Base-by-base conservation (phyloP, 768 basidiomycete species). In the Kwoniella heveanensis region DNA sequence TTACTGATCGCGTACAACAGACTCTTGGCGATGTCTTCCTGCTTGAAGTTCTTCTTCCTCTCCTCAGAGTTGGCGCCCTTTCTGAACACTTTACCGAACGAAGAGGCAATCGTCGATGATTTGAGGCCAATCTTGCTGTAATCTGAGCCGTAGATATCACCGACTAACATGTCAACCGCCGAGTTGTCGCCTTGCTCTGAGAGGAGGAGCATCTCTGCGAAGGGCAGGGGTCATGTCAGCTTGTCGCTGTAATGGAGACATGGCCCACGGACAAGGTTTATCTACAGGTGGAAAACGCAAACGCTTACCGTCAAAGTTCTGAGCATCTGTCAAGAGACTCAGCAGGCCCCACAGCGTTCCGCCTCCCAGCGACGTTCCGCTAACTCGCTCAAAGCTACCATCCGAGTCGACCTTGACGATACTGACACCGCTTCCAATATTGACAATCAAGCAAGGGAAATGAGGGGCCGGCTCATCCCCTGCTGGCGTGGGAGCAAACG, bases 101-200 rank as follows among this genome's bases (percentile, higher is more conserved):
- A 91, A 67, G 92, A 95, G 12, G 96, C 96, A 75, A 99, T 99
- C 83, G 90, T 96, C 8, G 91, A 94, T 36, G 94, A 96, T 81
- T 98, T 98, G 59, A 99, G 86, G 19, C 96, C 96, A 36, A 99
- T 86, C 65, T 90, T 89, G 79, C 86, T 88, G 82, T 97, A 97
- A 82, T 97, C 96, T 70, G 91, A 89, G n/a, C 96, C 92, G 79
- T 96, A 99, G 71, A 99, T 99, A 82, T 99, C 96, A 36, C 96
- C 95, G 49, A 99, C 94, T 52, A 98, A 88, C 95, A 98, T 98
- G 80, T 99, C 96, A 15, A 98, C 94, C 5, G 85, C 84, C 47
- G 90, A 86, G 77, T 99, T 98, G 81, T 96, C 91, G 39, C 96
- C 96, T 76, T 85, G 79, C 81, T 99, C 96, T 0, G 96, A 96